Evolutionary conservation across 306 rosid species (phyloP).

Genomic region (Quercus gilva): DNA sequence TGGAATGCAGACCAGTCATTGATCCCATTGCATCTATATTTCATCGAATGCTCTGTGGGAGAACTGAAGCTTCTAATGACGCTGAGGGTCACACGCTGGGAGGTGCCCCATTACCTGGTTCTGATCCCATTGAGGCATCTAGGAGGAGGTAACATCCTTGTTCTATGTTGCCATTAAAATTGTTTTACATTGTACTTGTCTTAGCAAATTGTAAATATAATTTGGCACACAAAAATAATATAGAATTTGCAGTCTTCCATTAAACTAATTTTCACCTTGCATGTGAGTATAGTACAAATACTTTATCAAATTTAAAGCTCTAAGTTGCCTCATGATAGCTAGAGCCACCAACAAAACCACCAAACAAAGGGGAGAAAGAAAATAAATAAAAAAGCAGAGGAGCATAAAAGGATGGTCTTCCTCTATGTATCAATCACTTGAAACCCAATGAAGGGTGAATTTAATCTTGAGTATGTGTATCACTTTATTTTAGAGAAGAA

Average conservation of each 20-base stretch:
- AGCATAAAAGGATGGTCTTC: background rate
- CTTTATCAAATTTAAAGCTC: background rate
- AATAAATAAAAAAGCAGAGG: background rate
- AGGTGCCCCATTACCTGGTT: slow-evolving; percentile 75
- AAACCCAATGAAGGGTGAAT: background rate
- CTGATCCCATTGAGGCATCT: slow-evolving; percentile 89
- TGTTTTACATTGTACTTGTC: background rate
- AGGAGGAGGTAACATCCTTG: slow-evolving; percentile 66
- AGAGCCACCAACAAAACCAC: background rate
- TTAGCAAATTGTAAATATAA: background rate
- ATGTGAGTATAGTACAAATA: background rate
- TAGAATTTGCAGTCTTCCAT: too few species aligned
- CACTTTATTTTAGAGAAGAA: background rate
- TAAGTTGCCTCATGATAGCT: background rate
- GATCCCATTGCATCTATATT: slow-evolving; percentile 83
- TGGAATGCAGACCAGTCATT: slow-evolving; percentile 62
- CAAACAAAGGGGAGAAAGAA: background rate
- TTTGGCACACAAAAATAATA: background rate
- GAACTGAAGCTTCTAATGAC: slow-evolving; percentile 51
- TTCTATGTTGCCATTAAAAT: slow-evolving; percentile 16
- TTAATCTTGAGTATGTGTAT: background rate
- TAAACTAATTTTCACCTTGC: background rate
- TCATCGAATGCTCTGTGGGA: slow-evolving; percentile 87
- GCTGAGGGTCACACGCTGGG: slow-evolving; percentile 47
- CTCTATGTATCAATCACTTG: background rate